Evolutionary conservation across 2,329 filamentous ascomycete species (phyloP), one percentile per base, ranked within the genome.

Genomic region (Ceratocystis lukuohia): DNA sequence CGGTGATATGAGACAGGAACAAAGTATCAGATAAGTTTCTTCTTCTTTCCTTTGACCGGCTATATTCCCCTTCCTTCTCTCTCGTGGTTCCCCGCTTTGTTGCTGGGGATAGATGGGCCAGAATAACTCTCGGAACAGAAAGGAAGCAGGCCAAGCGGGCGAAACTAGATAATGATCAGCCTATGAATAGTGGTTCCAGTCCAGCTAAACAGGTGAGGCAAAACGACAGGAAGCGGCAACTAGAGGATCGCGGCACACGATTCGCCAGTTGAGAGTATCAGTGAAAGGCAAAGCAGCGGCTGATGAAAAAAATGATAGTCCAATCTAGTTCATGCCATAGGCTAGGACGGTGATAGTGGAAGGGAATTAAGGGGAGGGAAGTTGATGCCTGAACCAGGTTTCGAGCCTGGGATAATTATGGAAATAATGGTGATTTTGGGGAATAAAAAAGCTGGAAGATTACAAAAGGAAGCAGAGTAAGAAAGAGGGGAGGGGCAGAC

Each of bases 191-290:
- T 10, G 10, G 33, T 17, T 59, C 53, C 15, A 17, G 28, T n/a
- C 53, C n/a, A 17, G n/a, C 53, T n/a, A 59, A 59, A 8, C 15
- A 22, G 53, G 28, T 30, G 7, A 59, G 53, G 15, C 53, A 17
- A 59, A 59, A 59, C 53, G 17, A 17, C 53, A n/a, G 28, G 53
- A 20, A 33, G 53, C 53, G 53, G 53, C 28, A 59, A 59, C 3
- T 59, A 30, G 28, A 30, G 12, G 8, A 20, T 20, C 3, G 53
- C 12, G 28, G 25, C 12, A 59, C 28, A 33, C 53, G 12, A 59
- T 59, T 59, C 53, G 53, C 28, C 53, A 59, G 53, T 59, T 59
- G 28, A 25, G 10, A 25, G 53, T 59, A 59, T 59, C 53, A 59
- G 28, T 33, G 6, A 17, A 17, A n/a, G 28, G 25, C 33, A 15